These are phyloP conservation scores for Arabidopsis thaliana DNA, from an alignment of 345 rosid genomes.

Conservation along the genomic window TAIR10.1 NC_003076.8:20822001-20822500, in stretches of 20 bases:
- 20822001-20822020: constrained; percentile 93
- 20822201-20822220: constrained; percentile 88
- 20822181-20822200: constrained; percentile 93
- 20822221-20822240: constrained; percentile 92
- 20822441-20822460: constrained; percentile 66
- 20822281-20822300: constrained; percentile 78
- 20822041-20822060: constrained; percentile 75
- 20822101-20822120: constrained; percentile 3
- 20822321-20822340: constrained; percentile 41
- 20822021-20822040: constrained; percentile 87
- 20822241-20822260: constrained; percentile 81
- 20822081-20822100: not conserved
- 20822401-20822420: constrained; percentile 59
- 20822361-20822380: not conserved
- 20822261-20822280: constrained; percentile 96
- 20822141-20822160: constrained; percentile 80
- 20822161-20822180: constrained; percentile 89
- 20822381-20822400: constrained; percentile 1
- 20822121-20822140: constrained; percentile 3
- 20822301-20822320: constrained; percentile 96
- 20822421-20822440: constrained; percentile 79
- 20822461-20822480: constrained; percentile 85
- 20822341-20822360: not conserved
- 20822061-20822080: constrained; percentile 7
- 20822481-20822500: constrained; percentile 88